Evolutionary conservation across 345 rosid genomes (phyloP).

Genomic region (Brassica juncea): DNA sequence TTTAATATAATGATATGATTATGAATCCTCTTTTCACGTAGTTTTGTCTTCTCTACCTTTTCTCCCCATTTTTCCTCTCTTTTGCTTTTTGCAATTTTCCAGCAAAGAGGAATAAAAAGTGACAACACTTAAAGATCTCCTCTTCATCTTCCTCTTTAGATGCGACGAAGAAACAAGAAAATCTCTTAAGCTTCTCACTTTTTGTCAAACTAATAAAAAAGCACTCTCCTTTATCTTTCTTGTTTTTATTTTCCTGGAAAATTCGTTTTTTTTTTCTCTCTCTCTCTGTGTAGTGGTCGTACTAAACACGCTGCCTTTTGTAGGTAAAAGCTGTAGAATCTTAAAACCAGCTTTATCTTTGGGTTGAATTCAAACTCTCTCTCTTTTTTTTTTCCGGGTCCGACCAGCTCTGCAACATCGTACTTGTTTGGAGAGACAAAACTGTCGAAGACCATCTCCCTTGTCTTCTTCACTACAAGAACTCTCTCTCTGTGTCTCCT

Average conservation of each 20-base stretch:
- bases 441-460: conserved; percentile 28
- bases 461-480: conserved; percentile 30
- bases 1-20: conserved; percentile 15
- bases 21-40: conserved; percentile 31
- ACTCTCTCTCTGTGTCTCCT: conserved; percentile 12
- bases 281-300: conserved; percentile 27
- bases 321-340: conserved; percentile 32
- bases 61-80: conserved; percentile 2
- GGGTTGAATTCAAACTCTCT: conserved; percentile 24
- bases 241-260: conserved; percentile 17
- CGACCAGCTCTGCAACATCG: conserved; percentile 44
- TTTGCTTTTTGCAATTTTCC: conserved; percentile 21
- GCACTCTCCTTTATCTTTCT: not conserved
- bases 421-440: conserved; percentile 33
- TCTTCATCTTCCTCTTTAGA: not conserved
- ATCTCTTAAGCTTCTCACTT: conserved; percentile 2
- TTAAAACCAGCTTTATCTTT: conserved; percentile 11
- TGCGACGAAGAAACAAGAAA: not conserved
- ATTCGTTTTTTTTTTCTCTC: conserved; percentile 14
- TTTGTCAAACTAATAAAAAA: conserved; percentile 5
- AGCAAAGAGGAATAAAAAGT: conserved; percentile 21
- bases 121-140: not conserved
- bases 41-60: conserved; percentile 28
- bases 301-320: conserved; percentile 41
- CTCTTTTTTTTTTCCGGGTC: conserved; percentile 9